Conservation (phyloP, 164 flowering plant genomes). For the Stephania cephalantha region DNA sequence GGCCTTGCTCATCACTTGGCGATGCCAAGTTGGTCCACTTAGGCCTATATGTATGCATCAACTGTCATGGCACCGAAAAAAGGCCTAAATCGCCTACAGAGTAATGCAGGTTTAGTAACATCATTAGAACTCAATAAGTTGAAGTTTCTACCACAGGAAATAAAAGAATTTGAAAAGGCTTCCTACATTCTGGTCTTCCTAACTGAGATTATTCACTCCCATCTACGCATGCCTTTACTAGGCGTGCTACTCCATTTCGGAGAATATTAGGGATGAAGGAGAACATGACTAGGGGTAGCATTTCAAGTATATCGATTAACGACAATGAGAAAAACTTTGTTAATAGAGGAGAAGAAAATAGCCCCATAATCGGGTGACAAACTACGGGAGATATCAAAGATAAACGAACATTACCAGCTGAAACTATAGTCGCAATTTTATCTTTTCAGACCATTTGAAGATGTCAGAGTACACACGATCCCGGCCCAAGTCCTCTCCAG, state of each 20-base stretch:
- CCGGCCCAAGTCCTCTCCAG: slow-evolving; percentile 82
- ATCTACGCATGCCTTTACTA: not conserved
- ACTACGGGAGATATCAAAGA: not conserved
- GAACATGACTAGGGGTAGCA: not conserved
- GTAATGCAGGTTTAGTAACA: no score
- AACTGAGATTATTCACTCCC: not conserved
- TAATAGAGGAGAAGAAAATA: not conserved
- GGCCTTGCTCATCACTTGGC: no score
- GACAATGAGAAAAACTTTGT: not conserved
- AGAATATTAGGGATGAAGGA: not conserved
- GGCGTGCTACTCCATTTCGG: not conserved
- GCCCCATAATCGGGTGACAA: not conserved
- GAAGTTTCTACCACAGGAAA: not conserved
- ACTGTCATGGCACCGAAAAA: not conserved
- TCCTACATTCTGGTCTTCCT: no score
- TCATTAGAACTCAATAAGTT: not conserved
- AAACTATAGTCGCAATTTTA: slow-evolving; percentile 51
- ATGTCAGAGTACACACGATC: slow-evolving; percentile 80
- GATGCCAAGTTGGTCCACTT: no score
- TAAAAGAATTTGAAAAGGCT: no score
- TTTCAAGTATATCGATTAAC: not conserved
- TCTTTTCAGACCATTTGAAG: slow-evolving; percentile 81
- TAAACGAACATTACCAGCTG: slow-evolving; percentile 12
- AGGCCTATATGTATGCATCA: not conserved
- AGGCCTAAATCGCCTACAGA: not conserved